Percentiles rank a stretch among this genome's conserved stretches.
phyloP scores from a whole-genome alignment of 805 yeast genomes.

The Myxozyma melibiosi region DNA sequence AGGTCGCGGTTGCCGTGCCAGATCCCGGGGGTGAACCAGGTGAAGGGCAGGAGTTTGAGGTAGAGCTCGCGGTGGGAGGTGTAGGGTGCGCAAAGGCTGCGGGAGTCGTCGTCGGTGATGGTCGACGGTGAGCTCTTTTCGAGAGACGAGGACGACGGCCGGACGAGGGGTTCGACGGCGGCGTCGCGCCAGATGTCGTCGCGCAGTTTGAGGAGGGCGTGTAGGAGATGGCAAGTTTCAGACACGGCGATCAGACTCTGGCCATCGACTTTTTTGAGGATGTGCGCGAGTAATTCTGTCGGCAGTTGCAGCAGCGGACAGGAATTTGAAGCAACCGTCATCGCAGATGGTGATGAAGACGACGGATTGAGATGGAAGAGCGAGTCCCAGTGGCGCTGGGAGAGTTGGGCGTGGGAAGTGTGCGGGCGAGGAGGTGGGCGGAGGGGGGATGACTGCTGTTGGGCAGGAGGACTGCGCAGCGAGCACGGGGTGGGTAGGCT shows the following conservation, averaged over 20 bases:
- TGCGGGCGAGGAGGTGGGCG: not conserved
- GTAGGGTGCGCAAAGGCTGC: conserved; percentile 35
- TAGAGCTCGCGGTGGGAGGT: conserved; percentile 24
- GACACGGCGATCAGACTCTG: conserved; percentile 25
- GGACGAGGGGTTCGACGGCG: conserved; percentile 10
- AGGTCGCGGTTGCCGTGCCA: conserved; percentile 39
- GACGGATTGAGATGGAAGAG: too few relatives aligned
- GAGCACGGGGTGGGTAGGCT: not conserved
- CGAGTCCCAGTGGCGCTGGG: too few relatives aligned
- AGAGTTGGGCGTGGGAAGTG: too few relatives aligned
- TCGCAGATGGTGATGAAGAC: too few relatives aligned
- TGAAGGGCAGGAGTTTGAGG: conserved; percentile 27
- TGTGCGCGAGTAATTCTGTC: conserved; percentile 28
- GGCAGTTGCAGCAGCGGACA: conserved; percentile 23
- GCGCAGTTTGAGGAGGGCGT: conserved; percentile 12
- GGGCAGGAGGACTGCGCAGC: too few relatives aligned
- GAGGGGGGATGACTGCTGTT: too few relatives aligned
- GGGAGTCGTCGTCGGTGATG: conserved; percentile 21
- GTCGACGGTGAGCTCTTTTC: too few relatives aligned
- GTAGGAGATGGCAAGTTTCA: conserved; percentile 28
- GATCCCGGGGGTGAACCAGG: conserved; percentile 37
- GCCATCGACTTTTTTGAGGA: conserved; percentile 25
- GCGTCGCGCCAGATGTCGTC: conserved; percentile 34
- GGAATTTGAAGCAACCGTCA: not conserved
- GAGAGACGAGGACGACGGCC: too few relatives aligned